These are phyloP conservation scores for Phylloporus rhodoxanthus DNA, from an alignment of 768 basidiomycete genomes.

Conservation along the genomic window DNA sequence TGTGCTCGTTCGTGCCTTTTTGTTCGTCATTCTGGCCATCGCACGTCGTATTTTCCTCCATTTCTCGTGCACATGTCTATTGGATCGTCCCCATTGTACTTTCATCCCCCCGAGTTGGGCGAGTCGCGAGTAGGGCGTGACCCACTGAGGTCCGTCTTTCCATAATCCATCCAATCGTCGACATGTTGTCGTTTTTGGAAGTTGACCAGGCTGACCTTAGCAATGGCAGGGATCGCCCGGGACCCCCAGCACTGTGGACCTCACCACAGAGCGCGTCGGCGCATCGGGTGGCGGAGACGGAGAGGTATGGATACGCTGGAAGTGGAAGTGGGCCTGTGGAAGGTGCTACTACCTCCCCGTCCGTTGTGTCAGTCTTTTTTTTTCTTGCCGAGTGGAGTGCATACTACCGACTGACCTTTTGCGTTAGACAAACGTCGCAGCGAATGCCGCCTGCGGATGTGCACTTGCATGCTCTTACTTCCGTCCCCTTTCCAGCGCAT, in stretches of 20 bases:
- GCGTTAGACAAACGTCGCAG: not conserved
- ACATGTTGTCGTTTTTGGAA: not conserved
- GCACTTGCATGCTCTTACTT: not conserved
- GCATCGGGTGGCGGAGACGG: not conserved
- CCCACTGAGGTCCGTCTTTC: constrained; percentile 4
- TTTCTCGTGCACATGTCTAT: not conserved
- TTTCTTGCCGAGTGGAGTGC: not conserved
- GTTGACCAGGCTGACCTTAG: not conserved
- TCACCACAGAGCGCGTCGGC: not conserved
- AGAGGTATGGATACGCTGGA: constrained; percentile 4
- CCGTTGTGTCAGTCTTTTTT: not conserved
- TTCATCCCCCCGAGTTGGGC: not conserved
- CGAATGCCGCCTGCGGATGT: not conserved
- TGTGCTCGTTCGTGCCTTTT: not conserved
- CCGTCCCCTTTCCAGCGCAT: not conserved
- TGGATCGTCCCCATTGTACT: not conserved
- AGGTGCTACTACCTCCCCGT: not conserved
- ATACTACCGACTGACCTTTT: not conserved
- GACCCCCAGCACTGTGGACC: constrained; percentile 1
- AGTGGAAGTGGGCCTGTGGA: not conserved
- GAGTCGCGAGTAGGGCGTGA: not conserved
- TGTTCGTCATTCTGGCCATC: not conserved
- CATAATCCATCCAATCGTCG: not conserved
- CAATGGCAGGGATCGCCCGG: constrained; percentile 5
- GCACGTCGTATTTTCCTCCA: not conserved